phyloP scores from a whole-genome alignment of 257 asterid genomes.

The Solanum sitiens region DNA sequence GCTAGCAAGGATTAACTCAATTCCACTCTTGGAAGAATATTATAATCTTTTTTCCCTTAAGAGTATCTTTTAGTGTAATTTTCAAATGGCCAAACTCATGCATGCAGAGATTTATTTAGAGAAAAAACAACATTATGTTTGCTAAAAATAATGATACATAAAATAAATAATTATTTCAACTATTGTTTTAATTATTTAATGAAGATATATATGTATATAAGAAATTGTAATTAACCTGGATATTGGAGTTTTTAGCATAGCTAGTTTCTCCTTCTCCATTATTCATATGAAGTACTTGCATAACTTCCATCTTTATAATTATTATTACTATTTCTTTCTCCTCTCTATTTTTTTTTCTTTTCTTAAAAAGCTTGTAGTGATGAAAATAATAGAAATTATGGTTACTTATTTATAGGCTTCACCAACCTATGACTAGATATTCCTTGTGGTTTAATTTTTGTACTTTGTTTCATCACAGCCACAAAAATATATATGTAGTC shows the following conservation, averaged over 20 bases:
- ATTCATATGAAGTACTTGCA: conserved; percentile 56
- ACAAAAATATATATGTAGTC: neutral
- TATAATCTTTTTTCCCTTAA: neutral
- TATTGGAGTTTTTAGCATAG: conserved; percentile 38
- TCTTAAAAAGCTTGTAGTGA: neutral
- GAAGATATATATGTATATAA: too few species aligned
- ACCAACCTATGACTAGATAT: neutral
- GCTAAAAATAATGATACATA: neutral
- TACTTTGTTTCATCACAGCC: neutral
- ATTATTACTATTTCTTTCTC: neutral
- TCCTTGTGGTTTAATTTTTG: neutral
- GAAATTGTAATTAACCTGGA: conserved; percentile 27
- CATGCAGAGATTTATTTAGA: neutral
- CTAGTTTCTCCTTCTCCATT: conserved; percentile 48
- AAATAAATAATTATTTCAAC: neutral
- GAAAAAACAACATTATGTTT: neutral
- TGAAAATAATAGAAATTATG: neutral
- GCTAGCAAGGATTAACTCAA: neutral
- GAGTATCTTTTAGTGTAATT: neutral
- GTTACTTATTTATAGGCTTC: neutral
- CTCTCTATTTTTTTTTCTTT: neutral
- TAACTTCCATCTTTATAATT: conserved; percentile 10
- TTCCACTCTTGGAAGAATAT: neutral
- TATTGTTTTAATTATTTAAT: neutral
- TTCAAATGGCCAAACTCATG: neutral